Evolutionary conservation across 2,329 filamentous ascomycete genomes (phyloP).

Genomic region (Plectosphaerella cucumerina): DNA sequence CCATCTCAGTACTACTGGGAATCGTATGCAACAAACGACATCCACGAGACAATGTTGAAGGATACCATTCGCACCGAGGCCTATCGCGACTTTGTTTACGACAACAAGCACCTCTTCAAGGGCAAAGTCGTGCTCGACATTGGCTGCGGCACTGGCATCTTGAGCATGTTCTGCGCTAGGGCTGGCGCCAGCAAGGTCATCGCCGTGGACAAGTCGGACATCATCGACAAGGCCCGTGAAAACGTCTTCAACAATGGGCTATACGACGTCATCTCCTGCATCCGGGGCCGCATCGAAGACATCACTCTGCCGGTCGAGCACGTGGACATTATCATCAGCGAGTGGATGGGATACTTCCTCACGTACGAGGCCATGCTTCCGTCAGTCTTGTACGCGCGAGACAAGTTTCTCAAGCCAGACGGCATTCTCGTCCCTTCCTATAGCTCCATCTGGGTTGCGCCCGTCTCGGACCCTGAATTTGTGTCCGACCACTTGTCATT

Average conservation of each 20-base stretch:
- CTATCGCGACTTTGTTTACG: constrained; percentile 93
- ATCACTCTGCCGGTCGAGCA: constrained; percentile 71
- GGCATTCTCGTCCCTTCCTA: constrained; percentile 86
- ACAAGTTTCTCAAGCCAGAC: constrained; percentile 75
- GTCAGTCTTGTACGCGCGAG: constrained; percentile 82
- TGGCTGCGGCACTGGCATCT: constrained; percentile 77
- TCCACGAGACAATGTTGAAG: constrained; percentile 95
- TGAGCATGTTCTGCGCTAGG: constrained; percentile 92
- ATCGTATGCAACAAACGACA: constrained; percentile 63
- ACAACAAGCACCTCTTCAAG: constrained; percentile 81
- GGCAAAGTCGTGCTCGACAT: constrained; percentile 88
- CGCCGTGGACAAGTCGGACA: constrained; percentile 88
- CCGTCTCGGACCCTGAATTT: constrained; percentile 73
- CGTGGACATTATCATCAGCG: constrained; percentile 92
- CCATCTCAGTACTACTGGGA: constrained; percentile 51
- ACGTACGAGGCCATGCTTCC: constrained; percentile 96
- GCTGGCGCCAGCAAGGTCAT: constrained; percentile 84
- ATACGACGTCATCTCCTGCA: constrained; percentile 67
- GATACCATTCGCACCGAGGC: constrained; percentile 83
- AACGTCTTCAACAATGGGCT: constrained; percentile 81
- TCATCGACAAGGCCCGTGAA: constrained; percentile 80
- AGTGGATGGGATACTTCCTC: constrained; percentile 97
- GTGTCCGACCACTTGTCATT: constrained; percentile 74
- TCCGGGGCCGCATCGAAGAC: constrained; percentile 86
- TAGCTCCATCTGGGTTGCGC: constrained; percentile 77